These are phyloP conservation scores for Apodospora peruviana DNA, from an alignment of 495 filamentous ascomycete genomes.

Conservation along the genomic window DNA sequence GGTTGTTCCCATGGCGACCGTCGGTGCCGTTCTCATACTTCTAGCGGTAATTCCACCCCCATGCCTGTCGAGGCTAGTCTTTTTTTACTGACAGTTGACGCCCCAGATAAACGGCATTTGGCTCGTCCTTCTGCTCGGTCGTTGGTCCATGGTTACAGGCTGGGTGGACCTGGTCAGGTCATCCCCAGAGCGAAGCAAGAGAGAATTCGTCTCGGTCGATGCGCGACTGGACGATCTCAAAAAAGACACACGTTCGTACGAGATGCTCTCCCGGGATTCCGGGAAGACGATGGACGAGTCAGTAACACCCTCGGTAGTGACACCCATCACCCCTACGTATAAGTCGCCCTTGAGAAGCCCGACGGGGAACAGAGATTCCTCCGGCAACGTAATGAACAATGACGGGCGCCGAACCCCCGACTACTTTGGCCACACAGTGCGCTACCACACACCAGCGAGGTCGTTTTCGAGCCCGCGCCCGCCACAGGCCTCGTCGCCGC, in stretches of 20 bases:
- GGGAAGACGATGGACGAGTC: constrained; percentile 36
- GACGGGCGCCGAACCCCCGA: constrained; percentile 41
- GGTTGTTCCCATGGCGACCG: constrained; percentile 66
- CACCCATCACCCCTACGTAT: constrained; percentile 35
- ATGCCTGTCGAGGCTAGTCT: not conserved
- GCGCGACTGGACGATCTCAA: constrained; percentile 57
- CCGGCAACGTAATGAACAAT: constrained; percentile 7
- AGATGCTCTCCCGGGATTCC: constrained; percentile 66
- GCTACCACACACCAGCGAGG: constrained; percentile 40
- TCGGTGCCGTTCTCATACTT: constrained; percentile 75
- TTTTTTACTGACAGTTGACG: constrained; percentile 8
- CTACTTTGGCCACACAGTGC: constrained; percentile 41
- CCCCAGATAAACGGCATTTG: constrained; percentile 74
- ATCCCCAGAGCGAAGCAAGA: constrained; percentile 35
- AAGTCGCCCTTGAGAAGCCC: constrained; percentile 31
- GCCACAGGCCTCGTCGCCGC: constrained; percentile 3
- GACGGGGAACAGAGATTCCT: constrained; percentile 5
- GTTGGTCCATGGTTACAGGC: constrained; percentile 74
- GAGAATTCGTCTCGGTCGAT: constrained; percentile 86
- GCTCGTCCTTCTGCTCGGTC: constrained; percentile 72
- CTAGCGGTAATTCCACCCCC: constrained; percentile 55
- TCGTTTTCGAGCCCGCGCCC: constrained; percentile 45
- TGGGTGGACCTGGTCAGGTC: constrained; percentile 65
- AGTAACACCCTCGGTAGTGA: constrained; percentile 43
- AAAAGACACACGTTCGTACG: constrained; percentile 65